A percentile compares a stretch with the other conserved stretches of the same genome.
Conservation (phyloP, 83 land plant species). For the Picea abies region DNA sequence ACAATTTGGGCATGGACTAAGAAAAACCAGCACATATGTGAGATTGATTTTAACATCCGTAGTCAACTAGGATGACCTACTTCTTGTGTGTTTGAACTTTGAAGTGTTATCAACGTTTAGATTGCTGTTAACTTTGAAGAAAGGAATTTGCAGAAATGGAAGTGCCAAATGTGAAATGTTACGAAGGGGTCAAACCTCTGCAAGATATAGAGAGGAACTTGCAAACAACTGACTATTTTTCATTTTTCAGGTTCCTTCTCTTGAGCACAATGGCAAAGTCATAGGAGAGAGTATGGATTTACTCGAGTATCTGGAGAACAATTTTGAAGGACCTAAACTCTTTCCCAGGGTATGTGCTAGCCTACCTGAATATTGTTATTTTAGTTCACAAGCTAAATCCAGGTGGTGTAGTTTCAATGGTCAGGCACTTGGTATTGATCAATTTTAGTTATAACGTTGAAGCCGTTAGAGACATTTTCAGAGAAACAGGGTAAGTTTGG, state of each 20-base stretch:
- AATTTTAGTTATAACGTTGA: too few species aligned
- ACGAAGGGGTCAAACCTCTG: too few species aligned
- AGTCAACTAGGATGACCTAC: slow-evolving; percentile 33
- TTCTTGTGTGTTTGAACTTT: slow-evolving; percentile 27
- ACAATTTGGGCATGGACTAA: too few species aligned
- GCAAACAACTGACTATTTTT: too few species aligned
- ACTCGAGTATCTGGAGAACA: slow-evolving; percentile 58
- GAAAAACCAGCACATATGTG: too few species aligned
- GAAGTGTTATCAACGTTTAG: too few species aligned
- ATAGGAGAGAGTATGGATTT: slow-evolving; percentile 75
- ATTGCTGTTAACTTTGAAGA: too few species aligned
- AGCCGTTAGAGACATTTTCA: not conserved
- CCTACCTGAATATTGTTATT: not conserved
- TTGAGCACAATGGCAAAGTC: slow-evolving; percentile 82
- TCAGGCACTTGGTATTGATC: too few species aligned
- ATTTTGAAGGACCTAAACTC: too few species aligned
- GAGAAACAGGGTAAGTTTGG: not conserved
- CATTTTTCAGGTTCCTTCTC: slow-evolving; percentile 61
- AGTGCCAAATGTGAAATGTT: too few species aligned
- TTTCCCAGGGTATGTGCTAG: slow-evolving; percentile 54
- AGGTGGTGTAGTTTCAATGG: not conserved
- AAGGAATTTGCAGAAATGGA: too few species aligned
- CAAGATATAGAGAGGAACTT: not conserved
- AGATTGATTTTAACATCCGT: too few species aligned
- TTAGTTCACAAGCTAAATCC: not conserved